Percentiles rank a stretch among this genome's conserved stretches.
These are phyloP conservation scores for Symbiotaphrina buchneri DNA, from an alignment of 495 filamentous ascomycete species.

Conservation along the genomic window DNA sequence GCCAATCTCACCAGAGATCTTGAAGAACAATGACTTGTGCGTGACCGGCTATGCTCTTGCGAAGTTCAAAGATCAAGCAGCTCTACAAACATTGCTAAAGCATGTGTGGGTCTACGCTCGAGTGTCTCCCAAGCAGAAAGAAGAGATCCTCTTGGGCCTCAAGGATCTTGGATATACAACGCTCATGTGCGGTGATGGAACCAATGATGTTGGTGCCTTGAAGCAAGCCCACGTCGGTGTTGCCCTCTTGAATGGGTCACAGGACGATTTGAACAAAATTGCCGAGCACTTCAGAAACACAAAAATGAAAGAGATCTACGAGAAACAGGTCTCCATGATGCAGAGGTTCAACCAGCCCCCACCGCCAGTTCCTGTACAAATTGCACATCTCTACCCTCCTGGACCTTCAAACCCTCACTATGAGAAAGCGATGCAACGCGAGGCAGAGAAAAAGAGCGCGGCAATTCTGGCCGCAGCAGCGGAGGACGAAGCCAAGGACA, in stretches of 20 bases:
- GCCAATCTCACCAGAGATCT: constrained; percentile 58
- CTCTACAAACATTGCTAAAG: constrained; percentile 50
- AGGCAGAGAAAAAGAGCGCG: constrained; percentile 48
- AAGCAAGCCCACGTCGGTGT: constrained; percentile 98
- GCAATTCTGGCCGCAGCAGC: constrained; percentile 17
- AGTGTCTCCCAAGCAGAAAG: constrained; percentile 96
- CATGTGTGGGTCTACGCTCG: constrained; percentile 96
- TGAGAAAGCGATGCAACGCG: constrained; percentile 71
- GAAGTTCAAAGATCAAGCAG: constrained; percentile 64
- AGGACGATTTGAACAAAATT: constrained; percentile 75
- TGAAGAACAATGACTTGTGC: constrained; percentile 79
- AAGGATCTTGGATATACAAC: constrained; percentile 96
- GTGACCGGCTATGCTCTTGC: constrained; percentile 85
- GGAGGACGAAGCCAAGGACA: constrained; percentile 14
- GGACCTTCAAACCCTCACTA: constrained; percentile 89
- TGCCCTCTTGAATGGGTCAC: constrained; percentile 84
- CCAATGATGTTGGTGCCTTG: constrained; percentile 91
- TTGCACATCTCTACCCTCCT: constrained; percentile 87
- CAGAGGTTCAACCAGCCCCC: constrained; percentile 75
- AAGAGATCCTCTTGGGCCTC: constrained; percentile 87
- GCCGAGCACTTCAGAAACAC: constrained; percentile 79
- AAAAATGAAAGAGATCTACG: constrained; percentile 96
- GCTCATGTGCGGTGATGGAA: constrained; percentile 96
- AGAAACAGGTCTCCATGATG: constrained; percentile 86
- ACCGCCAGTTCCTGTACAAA: constrained; percentile 71